A percentile compares a stretch with the other conserved stretches of the same genome.
These are phyloP conservation scores for Psidium friedrichsthalianum DNA, from an alignment of 345 rosid species.

Conservation along the genomic window DNA sequence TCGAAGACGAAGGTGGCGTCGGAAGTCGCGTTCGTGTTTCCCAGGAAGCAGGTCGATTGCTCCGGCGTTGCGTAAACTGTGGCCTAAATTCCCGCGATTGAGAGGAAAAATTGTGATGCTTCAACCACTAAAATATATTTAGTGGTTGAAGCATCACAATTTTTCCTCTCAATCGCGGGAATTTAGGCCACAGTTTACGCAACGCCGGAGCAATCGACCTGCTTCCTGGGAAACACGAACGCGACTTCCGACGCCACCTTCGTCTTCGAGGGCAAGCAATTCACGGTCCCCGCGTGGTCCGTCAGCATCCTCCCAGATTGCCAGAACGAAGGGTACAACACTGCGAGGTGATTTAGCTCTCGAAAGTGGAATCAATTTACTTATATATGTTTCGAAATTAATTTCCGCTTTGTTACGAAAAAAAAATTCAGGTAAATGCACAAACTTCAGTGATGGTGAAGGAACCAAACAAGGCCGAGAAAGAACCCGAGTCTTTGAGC, in stretches of 20 bases:
- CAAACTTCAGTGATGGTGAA: slow-evolving; percentile 41
- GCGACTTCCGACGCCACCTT: slow-evolving; percentile 23
- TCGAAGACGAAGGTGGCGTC: slow-evolving; percentile 36
- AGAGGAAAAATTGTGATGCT: background rate
- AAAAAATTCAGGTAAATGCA: slow-evolving; percentile 21
- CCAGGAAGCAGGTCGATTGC: slow-evolving; percentile 42
- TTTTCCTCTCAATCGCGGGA: background rate
- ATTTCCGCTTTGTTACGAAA: too few relatives aligned
- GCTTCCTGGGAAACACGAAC: slow-evolving; percentile 50
- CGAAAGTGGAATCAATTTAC: background rate
- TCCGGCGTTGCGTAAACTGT: slow-evolving; percentile 25
- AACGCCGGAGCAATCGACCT: slow-evolving; percentile 24
- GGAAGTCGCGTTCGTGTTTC: slow-evolving; percentile 23
- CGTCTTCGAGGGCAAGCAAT: slow-evolving; percentile 27
- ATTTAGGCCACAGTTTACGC: slow-evolving; percentile 34
- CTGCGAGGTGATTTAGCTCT: slow-evolving; percentile 30
- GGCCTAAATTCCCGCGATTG: slow-evolving; percentile 13
- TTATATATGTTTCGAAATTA: background rate
- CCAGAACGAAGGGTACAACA: slow-evolving; percentile 37
- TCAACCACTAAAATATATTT: background rate
- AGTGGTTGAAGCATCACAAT: background rate
- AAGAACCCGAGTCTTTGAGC: slow-evolving; percentile 15
- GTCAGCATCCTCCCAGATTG: slow-evolving; percentile 64
- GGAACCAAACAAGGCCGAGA: slow-evolving; percentile 14
- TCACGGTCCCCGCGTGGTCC: slow-evolving; percentile 53